phyloP scores from a whole-genome alignment of 441 rosid species.

The Macaranga tanarius region DNA sequence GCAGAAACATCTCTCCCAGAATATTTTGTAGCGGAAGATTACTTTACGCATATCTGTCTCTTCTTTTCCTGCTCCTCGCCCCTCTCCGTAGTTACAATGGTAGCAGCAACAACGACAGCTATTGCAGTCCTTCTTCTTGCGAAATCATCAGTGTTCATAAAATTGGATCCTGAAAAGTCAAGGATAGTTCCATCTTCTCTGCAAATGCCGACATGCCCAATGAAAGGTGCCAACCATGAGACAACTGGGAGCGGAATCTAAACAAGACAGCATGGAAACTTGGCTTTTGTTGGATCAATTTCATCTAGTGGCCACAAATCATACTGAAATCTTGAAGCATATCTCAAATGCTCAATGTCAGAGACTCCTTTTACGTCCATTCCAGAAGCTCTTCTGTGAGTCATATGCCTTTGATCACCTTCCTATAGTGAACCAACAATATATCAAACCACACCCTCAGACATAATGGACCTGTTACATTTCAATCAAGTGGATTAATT shows the following conservation, averaged over 20 bases:
- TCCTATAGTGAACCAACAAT: slow-evolving; percentile 17
- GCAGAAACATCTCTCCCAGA: no score
- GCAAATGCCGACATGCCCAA: slow-evolving; percentile 92
- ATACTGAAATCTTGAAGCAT: slow-evolving; percentile 40
- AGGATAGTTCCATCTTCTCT: slow-evolving; percentile 75
- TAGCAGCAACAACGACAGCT: no score
- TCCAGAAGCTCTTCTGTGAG: slow-evolving; percentile 34
- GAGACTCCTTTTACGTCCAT: slow-evolving; percentile 44
- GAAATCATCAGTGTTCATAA: slow-evolving; percentile 67
- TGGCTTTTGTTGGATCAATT: slow-evolving; percentile 60
- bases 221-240: slow-evolving; percentile 96
- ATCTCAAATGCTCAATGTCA: slow-evolving; percentile 45
- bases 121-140: no score
- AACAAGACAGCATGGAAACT: slow-evolving; percentile 84
- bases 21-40: no score
- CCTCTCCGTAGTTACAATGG: no score
- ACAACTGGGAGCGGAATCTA: slow-evolving; percentile 95
- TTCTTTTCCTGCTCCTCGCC: no score
- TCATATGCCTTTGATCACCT: slow-evolving; percentile 27
- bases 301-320: slow-evolving; percentile 80
- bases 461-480: slow-evolving; percentile 21
- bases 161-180: slow-evolving; percentile 75
- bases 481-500: slow-evolving; percentile 10
- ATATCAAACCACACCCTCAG: slow-evolving; percentile 37
- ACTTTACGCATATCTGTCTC: no score